These are phyloP conservation scores for Dichotomopilus funicola DNA, from an alignment of 2,329 filamentous ascomycete species.

Conservation along the genomic window DNA sequence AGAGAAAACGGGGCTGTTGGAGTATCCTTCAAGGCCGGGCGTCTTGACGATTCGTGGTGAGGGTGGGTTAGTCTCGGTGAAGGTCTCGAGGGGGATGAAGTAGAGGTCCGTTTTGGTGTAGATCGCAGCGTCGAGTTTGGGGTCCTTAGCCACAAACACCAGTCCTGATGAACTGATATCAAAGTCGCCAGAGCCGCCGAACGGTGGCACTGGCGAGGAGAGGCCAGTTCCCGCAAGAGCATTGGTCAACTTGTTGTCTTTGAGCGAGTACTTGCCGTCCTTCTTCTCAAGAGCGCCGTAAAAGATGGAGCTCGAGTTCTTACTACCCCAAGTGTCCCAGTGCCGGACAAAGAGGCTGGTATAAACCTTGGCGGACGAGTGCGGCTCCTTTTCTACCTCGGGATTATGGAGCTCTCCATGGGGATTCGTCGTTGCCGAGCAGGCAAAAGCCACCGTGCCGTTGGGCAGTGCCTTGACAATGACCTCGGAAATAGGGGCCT, in stretches of 20 bases:
- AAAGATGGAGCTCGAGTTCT: conserved; percentile 66
- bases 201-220: conserved; percentile 66
- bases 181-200: conserved; percentile 75
- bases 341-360: conserved; percentile 71
- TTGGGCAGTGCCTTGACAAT: conserved; percentile 48
- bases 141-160: conserved; percentile 70
- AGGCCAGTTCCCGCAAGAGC: conserved; percentile 54
- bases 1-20: conserved; percentile 63
- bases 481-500: conserved; percentile 51
- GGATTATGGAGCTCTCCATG: conserved; percentile 65
- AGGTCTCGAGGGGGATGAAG: conserved; percentile 58
- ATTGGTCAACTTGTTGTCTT: conserved; percentile 47
- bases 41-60: conserved; percentile 49
- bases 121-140: conserved; percentile 61
- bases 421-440: conserved; percentile 59
- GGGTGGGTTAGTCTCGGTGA: conserved; percentile 46
- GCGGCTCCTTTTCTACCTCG: conserved; percentile 50
- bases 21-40: conserved; percentile 57
- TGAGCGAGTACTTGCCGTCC: conserved; percentile 36
- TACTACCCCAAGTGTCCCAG: conserved; percentile 71
- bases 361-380: conserved; percentile 64
- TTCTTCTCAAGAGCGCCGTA: conserved; percentile 55
- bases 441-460: conserved; percentile 47
- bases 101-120: conserved; percentile 81
- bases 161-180: conserved; percentile 62